A percentile compares a stretch with the other conserved stretches of the same genome.
These are phyloP conservation scores for Elsinoe arachidis DNA, from an alignment of 2,329 filamentous ascomycete genomes.

Conservation along the genomic window DNA sequence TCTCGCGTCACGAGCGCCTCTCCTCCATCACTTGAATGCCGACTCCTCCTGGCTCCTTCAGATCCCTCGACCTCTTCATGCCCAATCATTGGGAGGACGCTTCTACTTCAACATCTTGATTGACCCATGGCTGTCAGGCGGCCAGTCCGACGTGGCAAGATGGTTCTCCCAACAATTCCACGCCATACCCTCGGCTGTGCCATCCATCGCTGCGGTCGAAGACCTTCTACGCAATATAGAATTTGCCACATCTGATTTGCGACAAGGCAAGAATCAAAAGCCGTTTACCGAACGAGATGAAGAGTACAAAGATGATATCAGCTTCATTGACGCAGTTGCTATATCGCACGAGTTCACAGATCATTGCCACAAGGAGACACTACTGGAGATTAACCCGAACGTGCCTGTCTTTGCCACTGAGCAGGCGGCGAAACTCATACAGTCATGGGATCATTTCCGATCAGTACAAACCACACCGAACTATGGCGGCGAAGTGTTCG, in stretches of 20 bases:
- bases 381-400: constrained; percentile 44
- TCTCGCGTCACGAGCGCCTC: constrained; percentile 38
- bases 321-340: constrained; percentile 49
- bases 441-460: constrained; percentile 52
- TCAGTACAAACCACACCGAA: constrained; percentile 43
- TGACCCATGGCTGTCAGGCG: constrained; percentile 56
- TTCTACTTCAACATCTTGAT: constrained; percentile 56
- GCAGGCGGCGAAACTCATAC: constrained; percentile 49
- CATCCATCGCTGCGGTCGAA: constrained; percentile 49
- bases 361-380: constrained; percentile 55
- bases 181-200: constrained; percentile 44
- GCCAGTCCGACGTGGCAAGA: constrained; percentile 53
- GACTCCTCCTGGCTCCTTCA: constrained; percentile 62
- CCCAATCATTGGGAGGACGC: constrained; percentile 35
- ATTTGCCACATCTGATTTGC: constrained; percentile 24
- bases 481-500: constrained; percentile 32
- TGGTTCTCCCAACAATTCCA: constrained; percentile 63
- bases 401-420: constrained; percentile 53
- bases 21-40: constrained; percentile 58
- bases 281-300: constrained; percentile 4
- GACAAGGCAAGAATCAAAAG: constrained; percentile 17
- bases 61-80: constrained; percentile 46
- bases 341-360: constrained; percentile 61
- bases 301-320: constrained; percentile 17
- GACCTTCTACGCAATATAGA: constrained; percentile 44